phyloP scores from a whole-genome alignment of 352 stramenopile genomes.

The Phytophthora melonis region DNA sequence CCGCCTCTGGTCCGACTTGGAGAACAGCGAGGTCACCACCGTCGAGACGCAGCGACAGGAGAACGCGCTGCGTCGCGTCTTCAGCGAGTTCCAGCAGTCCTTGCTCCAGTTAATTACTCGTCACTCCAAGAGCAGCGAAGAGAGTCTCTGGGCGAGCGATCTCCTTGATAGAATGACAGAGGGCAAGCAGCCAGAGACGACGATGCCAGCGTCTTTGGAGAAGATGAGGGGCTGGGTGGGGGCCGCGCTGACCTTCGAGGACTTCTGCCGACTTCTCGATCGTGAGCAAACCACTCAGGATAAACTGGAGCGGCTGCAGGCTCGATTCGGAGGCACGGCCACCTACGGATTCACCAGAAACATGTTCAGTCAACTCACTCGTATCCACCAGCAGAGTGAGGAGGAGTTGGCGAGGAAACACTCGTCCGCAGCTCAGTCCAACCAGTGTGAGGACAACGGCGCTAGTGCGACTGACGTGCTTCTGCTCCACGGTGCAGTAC shows the following conservation, averaged over 20 bases:
- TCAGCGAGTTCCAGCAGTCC: constrained; percentile 38
- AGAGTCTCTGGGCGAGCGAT: constrained; percentile 43
- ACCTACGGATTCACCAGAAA: neutral
- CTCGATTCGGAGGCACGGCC: constrained; percentile 22
- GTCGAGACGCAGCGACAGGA: constrained; percentile 35
- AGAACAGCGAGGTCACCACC: constrained; percentile 31
- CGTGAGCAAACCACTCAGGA: constrained; percentile 36
- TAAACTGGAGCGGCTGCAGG: constrained; percentile 41
- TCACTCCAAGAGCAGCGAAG: constrained; percentile 38
- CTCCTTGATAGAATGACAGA: constrained; percentile 11
- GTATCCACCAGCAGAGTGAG: constrained; percentile 21
- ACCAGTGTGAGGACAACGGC: constrained; percentile 24
- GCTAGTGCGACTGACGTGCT: constrained; percentile 1
- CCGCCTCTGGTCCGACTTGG: constrained; percentile 40
- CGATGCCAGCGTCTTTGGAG: constrained; percentile 30
- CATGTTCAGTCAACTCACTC: constrained; percentile 19
- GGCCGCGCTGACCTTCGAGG: constrained; percentile 33
- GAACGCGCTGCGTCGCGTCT: constrained; percentile 25
- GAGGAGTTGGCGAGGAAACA: neutral
- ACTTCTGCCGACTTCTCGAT: constrained; percentile 40
- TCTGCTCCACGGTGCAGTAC: constrained; percentile 23
- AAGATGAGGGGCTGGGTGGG: constrained; percentile 40
- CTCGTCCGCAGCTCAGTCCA: constrained; percentile 4
- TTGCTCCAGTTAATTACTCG: constrained; percentile 41
- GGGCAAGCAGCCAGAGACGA: constrained; percentile 1